A percentile compares a stretch with the other conserved stretches of the same genome.
These are phyloP conservation scores for Skeletonema grethae DNA, from an alignment of 108 stramenopile species.

Conservation along the genomic window DNA sequence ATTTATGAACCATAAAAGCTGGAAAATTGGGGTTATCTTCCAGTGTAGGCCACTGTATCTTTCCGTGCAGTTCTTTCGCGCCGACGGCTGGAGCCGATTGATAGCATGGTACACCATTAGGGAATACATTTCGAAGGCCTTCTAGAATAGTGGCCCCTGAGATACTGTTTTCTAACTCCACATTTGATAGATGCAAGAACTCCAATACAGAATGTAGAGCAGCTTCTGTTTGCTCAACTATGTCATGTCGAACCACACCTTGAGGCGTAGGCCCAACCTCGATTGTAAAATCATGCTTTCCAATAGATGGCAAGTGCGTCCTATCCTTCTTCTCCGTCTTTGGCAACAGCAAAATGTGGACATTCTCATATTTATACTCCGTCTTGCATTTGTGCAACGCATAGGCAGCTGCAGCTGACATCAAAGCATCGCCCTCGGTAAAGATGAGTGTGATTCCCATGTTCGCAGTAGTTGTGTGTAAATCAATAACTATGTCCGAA, in stretches of 20 bases:
- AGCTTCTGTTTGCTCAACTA: constrained; percentile 14
- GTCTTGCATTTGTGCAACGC: constrained; percentile 10
- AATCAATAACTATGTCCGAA: constrained; percentile 72
- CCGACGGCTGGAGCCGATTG: constrained; percentile 12
- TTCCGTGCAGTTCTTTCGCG: constrained; percentile 9
- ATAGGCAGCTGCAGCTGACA: constrained; percentile 62
- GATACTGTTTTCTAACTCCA: neutral
- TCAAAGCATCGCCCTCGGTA: constrained; percentile 65
- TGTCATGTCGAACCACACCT: constrained; percentile 25
- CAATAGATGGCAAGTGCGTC: constrained; percentile 21
- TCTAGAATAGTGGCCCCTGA: neutral
- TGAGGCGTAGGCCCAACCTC: constrained; percentile 40
- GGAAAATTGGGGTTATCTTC: constrained; percentile 23
- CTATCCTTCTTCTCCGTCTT: constrained; percentile 16
- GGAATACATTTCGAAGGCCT: neutral
- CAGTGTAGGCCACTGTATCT: constrained; percentile 16
- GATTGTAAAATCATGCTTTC: constrained; percentile 19
- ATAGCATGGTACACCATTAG: constrained; percentile 12
- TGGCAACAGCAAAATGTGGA: constrained; percentile 5
- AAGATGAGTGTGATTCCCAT: constrained; percentile 84
- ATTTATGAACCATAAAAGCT: constrained; percentile 12
- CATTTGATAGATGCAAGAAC: constrained; percentile 23
- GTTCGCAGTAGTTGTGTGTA: constrained; percentile 85
- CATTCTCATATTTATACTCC: neutral
- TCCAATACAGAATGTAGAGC: constrained; percentile 17